Evolutionary conservation across 176 grass and related monocot genomes (phyloP).

Genomic region (Melocanna baccifera): DNA sequence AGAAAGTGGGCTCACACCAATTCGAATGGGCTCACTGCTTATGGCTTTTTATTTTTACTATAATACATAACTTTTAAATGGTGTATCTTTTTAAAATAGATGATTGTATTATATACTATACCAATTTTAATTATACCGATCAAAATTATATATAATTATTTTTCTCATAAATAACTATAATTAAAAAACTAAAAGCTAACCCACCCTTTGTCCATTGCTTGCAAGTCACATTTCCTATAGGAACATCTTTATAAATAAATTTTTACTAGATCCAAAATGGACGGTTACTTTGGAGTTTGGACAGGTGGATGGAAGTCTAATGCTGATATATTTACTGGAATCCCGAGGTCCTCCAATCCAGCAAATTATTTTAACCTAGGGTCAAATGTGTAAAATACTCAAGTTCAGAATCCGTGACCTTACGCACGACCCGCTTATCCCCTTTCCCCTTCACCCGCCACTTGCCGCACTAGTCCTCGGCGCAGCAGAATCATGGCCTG

Average conservation of each 20-base stretch:
- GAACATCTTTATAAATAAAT: too few species aligned
- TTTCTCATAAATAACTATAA: too few species aligned
- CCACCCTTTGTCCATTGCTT: not conserved
- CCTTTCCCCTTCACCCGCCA: not conserved
- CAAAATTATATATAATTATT: too few species aligned
- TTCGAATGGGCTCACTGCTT: too few species aligned
- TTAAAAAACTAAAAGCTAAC: too few species aligned
- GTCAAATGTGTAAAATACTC: not conserved
- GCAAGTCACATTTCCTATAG: not conserved
- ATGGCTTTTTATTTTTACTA: too few species aligned
- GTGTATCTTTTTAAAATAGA: too few species aligned
- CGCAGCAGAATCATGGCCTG: slow-evolving; percentile 13
- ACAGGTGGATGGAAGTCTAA: not conserved
- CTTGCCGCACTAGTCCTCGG: not conserved
- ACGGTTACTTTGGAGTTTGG: too few species aligned
- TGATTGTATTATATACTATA: too few species aligned
- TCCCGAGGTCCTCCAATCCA: not conserved
- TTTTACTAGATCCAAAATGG: not conserved
- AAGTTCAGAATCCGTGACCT: not conserved
- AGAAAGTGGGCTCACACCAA: not conserved
- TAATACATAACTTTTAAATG: too few species aligned
- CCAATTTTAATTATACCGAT: rapidly evolving
- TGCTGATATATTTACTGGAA: not conserved
- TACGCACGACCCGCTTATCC: not conserved
- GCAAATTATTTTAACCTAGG: not conserved